Percentiles rank a stretch among this genome's conserved stretches.
Evolutionary conservation across 768 basidiomycete genomes (phyloP).

Genomic region (Favolaschia claudopus): DNA sequence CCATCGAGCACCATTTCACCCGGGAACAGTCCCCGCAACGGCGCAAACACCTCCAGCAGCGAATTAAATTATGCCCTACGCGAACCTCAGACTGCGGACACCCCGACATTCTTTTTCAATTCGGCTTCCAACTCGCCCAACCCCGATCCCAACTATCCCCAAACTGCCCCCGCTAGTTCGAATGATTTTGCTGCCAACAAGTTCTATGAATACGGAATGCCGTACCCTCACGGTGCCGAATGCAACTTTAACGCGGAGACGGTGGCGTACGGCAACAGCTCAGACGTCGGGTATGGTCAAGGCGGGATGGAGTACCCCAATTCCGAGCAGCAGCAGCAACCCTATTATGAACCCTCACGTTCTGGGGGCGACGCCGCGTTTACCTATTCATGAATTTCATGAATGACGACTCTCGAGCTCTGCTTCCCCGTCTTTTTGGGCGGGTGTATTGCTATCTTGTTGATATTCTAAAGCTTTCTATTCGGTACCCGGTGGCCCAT

Average conservation of each 20-base stretch:
- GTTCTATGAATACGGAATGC: conserved; percentile 22
- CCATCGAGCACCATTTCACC: conserved; percentile 23
- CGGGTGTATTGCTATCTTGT: neutral
- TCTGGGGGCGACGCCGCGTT: conserved; percentile 15
- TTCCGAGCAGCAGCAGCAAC: too few species aligned
- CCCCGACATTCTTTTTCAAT: conserved; percentile 23
- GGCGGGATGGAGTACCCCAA: conserved; percentile 6
- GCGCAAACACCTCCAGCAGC: conserved; percentile 12
- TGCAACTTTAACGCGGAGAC: neutral
- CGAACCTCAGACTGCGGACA: conserved; percentile 1
- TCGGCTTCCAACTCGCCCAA: neutral
- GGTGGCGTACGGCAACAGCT: neutral
- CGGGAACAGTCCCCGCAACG: conserved; percentile 16
- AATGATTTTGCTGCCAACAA: conserved; percentile 8
- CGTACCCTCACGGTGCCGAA: conserved; percentile 1
- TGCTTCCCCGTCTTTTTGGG: neutral
- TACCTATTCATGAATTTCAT: conserved; percentile 19
- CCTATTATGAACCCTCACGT: conserved; percentile 16
- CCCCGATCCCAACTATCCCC: conserved; percentile 10
- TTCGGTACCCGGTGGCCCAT: conserved; percentile 23
- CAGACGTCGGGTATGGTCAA: neutral
- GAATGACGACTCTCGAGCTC: neutral
- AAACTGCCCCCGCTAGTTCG: conserved; percentile 15
- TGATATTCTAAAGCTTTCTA: conserved; percentile 26
- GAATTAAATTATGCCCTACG: conserved; percentile 23